Evolutionary conservation across 768 basidiomycete species (phyloP).

Genomic region (Collybia nuda): DNA sequence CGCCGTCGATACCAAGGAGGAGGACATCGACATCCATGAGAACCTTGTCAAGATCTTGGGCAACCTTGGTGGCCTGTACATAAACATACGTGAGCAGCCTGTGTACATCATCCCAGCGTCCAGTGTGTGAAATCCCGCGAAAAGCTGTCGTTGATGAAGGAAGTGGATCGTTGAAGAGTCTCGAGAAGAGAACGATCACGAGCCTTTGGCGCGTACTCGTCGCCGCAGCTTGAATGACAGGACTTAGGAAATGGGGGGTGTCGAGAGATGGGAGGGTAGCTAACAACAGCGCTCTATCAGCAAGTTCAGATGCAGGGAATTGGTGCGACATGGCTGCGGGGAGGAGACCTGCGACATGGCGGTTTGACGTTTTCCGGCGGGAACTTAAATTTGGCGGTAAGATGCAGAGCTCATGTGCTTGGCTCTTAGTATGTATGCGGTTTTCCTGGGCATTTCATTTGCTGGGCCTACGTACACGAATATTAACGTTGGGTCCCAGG

Average conservation of each 20-base stretch:
- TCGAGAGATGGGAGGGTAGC: slow-evolving; percentile 52
- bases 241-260: slow-evolving; percentile 54
- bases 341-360: slow-evolving; percentile 6
- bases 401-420: too few species aligned
- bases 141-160: slow-evolving; percentile 14
- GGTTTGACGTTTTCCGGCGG: too few species aligned
- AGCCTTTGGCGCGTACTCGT: slow-evolving; percentile 48
- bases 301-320: slow-evolving; percentile 21
- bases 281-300: slow-evolving; percentile 44
- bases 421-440: too few species aligned
- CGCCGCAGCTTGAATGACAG: slow-evolving; percentile 52
- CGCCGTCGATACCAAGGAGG: slow-evolving; percentile 55
- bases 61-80: slow-evolving; percentile 78
- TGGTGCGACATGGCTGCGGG: too few species aligned
- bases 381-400: not conserved
- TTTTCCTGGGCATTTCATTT: too few species aligned
- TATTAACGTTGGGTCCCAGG: too few species aligned
- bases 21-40: slow-evolving; percentile 80
- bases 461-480: too few species aligned
- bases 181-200: slow-evolving; percentile 64
- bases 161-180: slow-evolving; percentile 46
- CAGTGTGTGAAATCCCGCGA: slow-evolving; percentile 35
- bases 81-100: slow-evolving; percentile 80
- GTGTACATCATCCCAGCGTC: slow-evolving; percentile 69
- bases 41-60: slow-evolving; percentile 64